phyloP scores from a whole-genome alignment of 352 stramenopile genomes.

The Globisporangium echinulatum region DNA sequence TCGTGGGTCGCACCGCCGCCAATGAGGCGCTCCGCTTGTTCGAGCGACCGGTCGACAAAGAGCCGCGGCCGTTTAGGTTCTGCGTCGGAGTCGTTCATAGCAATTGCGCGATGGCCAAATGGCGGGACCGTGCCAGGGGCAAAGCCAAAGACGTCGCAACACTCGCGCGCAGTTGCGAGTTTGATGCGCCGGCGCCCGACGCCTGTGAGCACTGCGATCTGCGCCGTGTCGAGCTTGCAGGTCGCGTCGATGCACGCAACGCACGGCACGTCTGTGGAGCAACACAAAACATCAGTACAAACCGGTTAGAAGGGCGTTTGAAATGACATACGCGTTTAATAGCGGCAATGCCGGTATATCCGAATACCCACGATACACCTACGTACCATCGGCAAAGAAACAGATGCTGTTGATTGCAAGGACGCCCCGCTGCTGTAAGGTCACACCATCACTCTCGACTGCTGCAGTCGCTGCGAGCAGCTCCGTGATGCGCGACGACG shows the following conservation, averaged over 20 bases:
- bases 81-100: no score
- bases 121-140: conserved; percentile 54
- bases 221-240: conserved; percentile 57
- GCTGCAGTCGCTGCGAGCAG: conserved; percentile 15
- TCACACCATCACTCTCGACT: no score
- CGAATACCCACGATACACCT: neutral
- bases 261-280: conserved; percentile 31
- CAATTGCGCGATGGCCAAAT: conserved; percentile 31
- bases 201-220: conserved; percentile 36
- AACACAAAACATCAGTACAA: neutral
- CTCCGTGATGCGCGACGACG: conserved; percentile 26
- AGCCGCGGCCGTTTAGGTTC: conserved; percentile 9
- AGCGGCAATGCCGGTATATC: no score
- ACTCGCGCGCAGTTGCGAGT: conserved; percentile 55
- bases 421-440: conserved; percentile 15
- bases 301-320: neutral
- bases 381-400: conserved; percentile 63
- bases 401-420: conserved; percentile 69
- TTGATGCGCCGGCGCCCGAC: conserved; percentile 63
- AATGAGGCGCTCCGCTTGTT: conserved; percentile 30
- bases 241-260: conserved; percentile 57
- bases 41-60: conserved; percentile 36
- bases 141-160: conserved; percentile 54
- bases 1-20: conserved; percentile 39
- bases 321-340: neutral